Evolutionary conservation across 495 filamentous ascomycete genomes (phyloP), one percentile per base, ranked within the genome.

Genomic region (Penicillium maclennaniae): DNA sequence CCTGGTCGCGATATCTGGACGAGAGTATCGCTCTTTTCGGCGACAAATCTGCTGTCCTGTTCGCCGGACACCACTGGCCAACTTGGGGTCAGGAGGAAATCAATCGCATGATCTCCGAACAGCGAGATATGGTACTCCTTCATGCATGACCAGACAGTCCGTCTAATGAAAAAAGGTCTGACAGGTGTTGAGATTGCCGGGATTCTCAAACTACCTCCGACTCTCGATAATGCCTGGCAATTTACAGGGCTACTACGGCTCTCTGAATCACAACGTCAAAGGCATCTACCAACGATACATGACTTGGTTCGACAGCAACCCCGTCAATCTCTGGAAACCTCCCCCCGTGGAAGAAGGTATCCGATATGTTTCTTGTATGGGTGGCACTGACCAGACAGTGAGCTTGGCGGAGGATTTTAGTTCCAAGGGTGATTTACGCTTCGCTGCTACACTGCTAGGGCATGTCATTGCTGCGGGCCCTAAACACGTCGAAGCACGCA

Each of bases 281-380:
- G 70, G 45, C 2, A 68, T 73, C 19, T 73, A 73, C 41, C 55
- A 70, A 17, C 66, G 66, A 0, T 73, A 73, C 39, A 66, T 65
- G 58, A 65, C 61, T 7, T 73, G 67, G 70, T 73, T 66, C 45
- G 66, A 73, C 49, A 67, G 69, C 0, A 66, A 69, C 19, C 65
- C 69, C 0, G 67, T 57, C 2, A 55, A 73, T 50, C 51, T 71
- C 3, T 73, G 70, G 70, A 56, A 69, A 41, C 51, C 64, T 31
- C 45, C 69, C 0, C 63, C 70, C 0, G 47, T 43, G 0, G 65
- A 63, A 19, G 56, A 51, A 20, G 69, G 53, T 0, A 45, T 39
- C 15, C 52, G 65, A 8, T 70, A 68, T 48, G 59, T 71, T 25
- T 52, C 6, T 54, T 60, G 61, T 25, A 58, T 67, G 49, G 58